Conservation (phyloP, 768 basidiomycete species). For the Pholiota conissans region DNA sequence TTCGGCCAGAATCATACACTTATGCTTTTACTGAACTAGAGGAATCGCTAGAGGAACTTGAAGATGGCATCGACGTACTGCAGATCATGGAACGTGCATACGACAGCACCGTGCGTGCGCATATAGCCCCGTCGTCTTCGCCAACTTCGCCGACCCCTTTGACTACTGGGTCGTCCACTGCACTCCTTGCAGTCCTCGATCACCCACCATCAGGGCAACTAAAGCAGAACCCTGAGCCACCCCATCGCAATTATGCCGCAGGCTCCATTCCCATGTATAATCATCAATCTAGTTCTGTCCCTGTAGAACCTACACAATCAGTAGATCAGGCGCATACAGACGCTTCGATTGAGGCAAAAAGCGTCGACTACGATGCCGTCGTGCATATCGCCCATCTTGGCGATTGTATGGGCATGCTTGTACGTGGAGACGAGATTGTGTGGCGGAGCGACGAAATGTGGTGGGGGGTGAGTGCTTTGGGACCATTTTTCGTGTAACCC, state of each 20-base stretch:
- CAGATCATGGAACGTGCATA: constrained; percentile 71
- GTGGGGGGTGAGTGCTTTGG: constrained; percentile 62
- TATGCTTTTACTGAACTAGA: constrained; percentile 24
- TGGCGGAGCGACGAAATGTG: constrained; percentile 95
- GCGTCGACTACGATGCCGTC: constrained; percentile 46
- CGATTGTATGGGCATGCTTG: constrained; percentile 86
- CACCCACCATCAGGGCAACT: constrained; percentile 29
- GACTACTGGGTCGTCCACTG: constrained; percentile 65
- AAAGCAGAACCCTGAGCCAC: constrained; percentile 14
- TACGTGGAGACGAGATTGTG: constrained; percentile 74
- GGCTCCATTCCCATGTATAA: constrained; percentile 7
- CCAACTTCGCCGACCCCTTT: constrained; percentile 27
- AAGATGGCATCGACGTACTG: constrained; percentile 69
- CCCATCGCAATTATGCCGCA: constrained; percentile 22
- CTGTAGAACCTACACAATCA: neutral
- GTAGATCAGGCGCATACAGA: neutral
- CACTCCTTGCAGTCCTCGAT: constrained; percentile 64
- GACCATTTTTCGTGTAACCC: neutral
- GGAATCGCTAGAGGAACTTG: constrained; percentile 55
- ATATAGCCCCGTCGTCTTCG: constrained; percentile 39
- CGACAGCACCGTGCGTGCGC: constrained; percentile 62
- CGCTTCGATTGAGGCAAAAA: neutral
- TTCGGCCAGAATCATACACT: neutral
- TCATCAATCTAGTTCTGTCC: neutral
- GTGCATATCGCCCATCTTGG: constrained; percentile 84